Conservation (phyloP, 257 asterid species). For the Jacaranda mimosifolia region DNA sequence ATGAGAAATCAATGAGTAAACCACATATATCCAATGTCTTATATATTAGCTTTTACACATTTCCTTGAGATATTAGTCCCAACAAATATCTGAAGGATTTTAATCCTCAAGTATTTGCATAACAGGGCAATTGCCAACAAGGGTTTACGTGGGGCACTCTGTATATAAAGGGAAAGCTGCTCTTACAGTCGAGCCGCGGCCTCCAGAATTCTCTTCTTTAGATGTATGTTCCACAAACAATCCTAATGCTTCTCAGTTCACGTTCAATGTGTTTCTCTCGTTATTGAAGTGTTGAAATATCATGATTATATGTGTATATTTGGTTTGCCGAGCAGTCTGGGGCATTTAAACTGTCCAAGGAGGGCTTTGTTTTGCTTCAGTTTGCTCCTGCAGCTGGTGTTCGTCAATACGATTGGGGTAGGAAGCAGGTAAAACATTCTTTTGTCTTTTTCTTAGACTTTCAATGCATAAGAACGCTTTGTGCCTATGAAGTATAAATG, state of each 20-base stretch:
- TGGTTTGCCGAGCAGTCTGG: conserved; percentile 71
- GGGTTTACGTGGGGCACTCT: conserved; percentile 84
- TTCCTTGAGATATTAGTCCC: neutral
- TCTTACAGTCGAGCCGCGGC: conserved; percentile 78
- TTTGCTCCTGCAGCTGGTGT: conserved; percentile 92
- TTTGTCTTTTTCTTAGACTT: neutral
- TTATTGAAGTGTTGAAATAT: too few species aligned
- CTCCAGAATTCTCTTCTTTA: conserved; percentile 85
- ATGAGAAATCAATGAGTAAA: too few species aligned
- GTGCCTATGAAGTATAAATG: neutral
- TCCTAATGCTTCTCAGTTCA: neutral
- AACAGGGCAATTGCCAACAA: conserved; percentile 67
- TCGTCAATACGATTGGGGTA: conserved; percentile 96
- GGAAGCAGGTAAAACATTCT: conserved; percentile 76
- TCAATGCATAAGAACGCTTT: neutral
- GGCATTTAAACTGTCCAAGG: conserved; percentile 85
- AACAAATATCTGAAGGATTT: neutral
- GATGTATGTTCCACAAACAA: conserved; percentile 50
- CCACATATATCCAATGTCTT: neutral
- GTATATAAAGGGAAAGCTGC: conserved; percentile 97
- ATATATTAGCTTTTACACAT: neutral
- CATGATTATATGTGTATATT: too few species aligned
- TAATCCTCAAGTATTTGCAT: neutral
- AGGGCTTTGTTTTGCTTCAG: conserved; percentile 84
- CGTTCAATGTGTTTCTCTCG: neutral